Conservation (phyloP, 1,284 basidiomycete species). For the Ustilago cynodontis region DNA sequence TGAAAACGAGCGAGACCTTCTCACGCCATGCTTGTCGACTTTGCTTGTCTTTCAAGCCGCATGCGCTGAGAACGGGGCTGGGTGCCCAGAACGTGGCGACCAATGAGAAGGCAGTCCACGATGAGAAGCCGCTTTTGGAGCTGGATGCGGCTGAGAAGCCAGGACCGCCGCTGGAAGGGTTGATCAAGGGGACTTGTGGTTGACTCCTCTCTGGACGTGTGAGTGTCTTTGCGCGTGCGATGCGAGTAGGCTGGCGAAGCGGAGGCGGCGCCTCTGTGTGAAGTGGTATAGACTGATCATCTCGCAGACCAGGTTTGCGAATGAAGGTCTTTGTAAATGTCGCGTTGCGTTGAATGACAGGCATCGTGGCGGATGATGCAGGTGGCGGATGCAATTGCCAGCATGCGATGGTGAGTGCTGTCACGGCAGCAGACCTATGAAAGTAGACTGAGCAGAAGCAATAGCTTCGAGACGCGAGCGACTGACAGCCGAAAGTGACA, state of each 20-base stretch:
- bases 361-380: slow-evolving; percentile 20
- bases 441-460: neutral
- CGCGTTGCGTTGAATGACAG: slow-evolving; percentile 45
- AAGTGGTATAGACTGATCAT: slow-evolving; percentile 62
- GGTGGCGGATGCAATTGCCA: no score
- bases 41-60: slow-evolving; percentile 51
- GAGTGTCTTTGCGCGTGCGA: slow-evolving; percentile 75
- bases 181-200: slow-evolving; percentile 78
- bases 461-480: neutral
- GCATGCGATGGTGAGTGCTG: no score
- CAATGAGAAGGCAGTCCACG: slow-evolving; percentile 59
- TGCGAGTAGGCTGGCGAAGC: slow-evolving; percentile 63
- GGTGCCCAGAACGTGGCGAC: slow-evolving; percentile 67
- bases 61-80: slow-evolving; percentile 69
- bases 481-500: neutral
- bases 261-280: slow-evolving; percentile 65
- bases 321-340: slow-evolving; percentile 66
- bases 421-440: no score
- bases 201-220: slow-evolving; percentile 78
- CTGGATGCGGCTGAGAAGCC: slow-evolving; percentile 37
- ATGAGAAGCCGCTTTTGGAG: slow-evolving; percentile 24
- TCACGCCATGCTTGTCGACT: slow-evolving; percentile 69
- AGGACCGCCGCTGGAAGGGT: slow-evolving; percentile 72
- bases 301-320: slow-evolving; percentile 53
- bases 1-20: slow-evolving; percentile 64